Evolutionary conservation across 2,329 filamentous ascomycete species (phyloP), one percentile per base, ranked within the genome.

Genomic region (Fusarium piperis): DNA sequence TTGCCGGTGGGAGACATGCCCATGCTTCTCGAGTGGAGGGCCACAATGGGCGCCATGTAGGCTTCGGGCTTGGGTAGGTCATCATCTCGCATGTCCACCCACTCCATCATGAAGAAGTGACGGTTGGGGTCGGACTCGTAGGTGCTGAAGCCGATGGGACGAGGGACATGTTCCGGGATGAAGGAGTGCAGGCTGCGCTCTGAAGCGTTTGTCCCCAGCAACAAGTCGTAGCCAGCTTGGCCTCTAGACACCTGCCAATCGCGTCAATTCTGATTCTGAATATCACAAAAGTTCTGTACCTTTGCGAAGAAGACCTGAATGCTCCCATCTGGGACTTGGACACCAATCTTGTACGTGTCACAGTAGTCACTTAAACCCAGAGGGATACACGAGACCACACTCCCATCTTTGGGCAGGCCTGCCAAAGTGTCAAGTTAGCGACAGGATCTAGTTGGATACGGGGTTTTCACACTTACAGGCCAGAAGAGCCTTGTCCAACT

Each of bases 381-480:
- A 39, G 36, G 36, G 11, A 39, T 5, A 18, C 36, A 39, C n/a
- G 36, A 39, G 36, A 39, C n/a, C 5, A 39, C 36, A 39, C 3
- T 39, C n/a, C 36, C 36, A 39, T 39, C 36, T 18, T 39, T 18
- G n/a, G 36, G n/a, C 6, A 39, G n/a, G 18, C 36, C 36, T 39
- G 36, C 18, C 36, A 39, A 39, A 12, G 6, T 18, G 12, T 18
- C 10, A 2, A 2, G 12, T 39, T 39, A 39, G 11, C 11, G 18
- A 12, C 10, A 6, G 6, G 0, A 7, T 5, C 3, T 1, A 39
- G 6, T 11, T 7, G 2, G 18, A 39, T 39, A 5, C 11, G 5
- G 3, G 16, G 7, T 6, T 3, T 3, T 11, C n/a, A 11, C 2
- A 39, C 36, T 39, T 7, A 39, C 36, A 39, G 7, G 36, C 36